Evolutionary conservation across 139 green algal genomes (phyloP), one percentile per base, ranked within the genome.

Genomic region (Spirogloea muscicola): DNA sequence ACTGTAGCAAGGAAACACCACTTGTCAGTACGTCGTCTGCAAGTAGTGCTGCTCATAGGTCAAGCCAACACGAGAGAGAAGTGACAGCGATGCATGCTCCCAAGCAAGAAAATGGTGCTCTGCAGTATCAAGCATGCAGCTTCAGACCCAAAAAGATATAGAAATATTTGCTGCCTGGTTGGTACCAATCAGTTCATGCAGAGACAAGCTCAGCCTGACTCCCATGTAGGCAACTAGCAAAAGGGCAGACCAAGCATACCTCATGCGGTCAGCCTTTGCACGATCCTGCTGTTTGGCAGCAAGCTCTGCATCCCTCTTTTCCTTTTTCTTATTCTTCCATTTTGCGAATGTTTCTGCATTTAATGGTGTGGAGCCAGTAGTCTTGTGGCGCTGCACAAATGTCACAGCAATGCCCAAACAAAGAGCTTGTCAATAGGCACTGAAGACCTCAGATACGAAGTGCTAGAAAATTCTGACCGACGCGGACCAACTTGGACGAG

Each of bases 261-360:
- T 96, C 58, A 96, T 68, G 4, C 90, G 59, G 41, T 92, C 91
- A 69, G 80, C 90, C 86, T 85, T 88, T 9, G 79, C 68, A 25
- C 91, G 86, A 60, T 94, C 91, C 55, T 80, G 72, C 58, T 74
- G 66, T 37, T 80, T 87, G 2, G 81, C 57, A 1, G 86, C 88
- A 25, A 57, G 31, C 42, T 80, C 59, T 37, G 74, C 67, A 39
- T 62, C 52, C 63, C 84, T 85, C 38, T 84, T 72, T 33, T 79
- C 70, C 60, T 58, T 37, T 58, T 87, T 86, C 51, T 86, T 80
- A 13, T 64, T 38, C 57, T 78, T 84, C 86, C 86, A 92, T 64
- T 86, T 40, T 48, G 44, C 59, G 74, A 90, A 92, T 18, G 82
- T 38, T 76, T 93, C 87, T 70, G 90, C 61, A 0, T 87, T 98